Conservation (phyloP, 2,329 filamentous ascomycete species). For the Apiospora marii region DNA sequence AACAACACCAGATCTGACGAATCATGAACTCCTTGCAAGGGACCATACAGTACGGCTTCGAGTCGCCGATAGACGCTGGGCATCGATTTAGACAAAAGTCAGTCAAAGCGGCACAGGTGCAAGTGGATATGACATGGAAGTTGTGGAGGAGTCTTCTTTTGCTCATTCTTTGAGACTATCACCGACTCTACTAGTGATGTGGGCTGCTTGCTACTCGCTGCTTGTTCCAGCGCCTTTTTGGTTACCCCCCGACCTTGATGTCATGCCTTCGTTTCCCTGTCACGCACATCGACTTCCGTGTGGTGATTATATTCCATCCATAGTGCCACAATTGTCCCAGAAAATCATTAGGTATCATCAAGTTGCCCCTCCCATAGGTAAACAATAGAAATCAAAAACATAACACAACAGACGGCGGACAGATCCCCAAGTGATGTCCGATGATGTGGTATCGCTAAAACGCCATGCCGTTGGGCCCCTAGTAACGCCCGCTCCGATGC, state of each 20-base stretch:
- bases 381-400: neutral
- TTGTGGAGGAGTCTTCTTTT: neutral
- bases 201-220: neutral
- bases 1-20: neutral
- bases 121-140: neutral
- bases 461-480: constrained; percentile 4
- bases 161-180: constrained; percentile 5
- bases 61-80: neutral
- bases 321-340: neutral
- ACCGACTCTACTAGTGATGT: neutral
- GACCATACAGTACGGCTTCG: neutral
- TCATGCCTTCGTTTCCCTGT: neutral
- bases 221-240: constrained; percentile 3
- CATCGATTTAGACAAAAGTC: neutral
- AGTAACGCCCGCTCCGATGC: constrained; percentile 15
- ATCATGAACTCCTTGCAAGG: neutral
- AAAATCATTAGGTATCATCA: constrained; percentile 22
- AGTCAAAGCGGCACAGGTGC: neutral
- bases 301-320: neutral
- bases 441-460: constrained; percentile 19
- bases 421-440: constrained; percentile 12
- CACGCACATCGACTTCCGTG: neutral
- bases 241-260: neutral
- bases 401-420: neutral
- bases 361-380: constrained; percentile 17